These are phyloP conservation scores for Saturnispora dispora DNA, from an alignment of 805 yeast species.

Conservation along the genomic window DNA sequence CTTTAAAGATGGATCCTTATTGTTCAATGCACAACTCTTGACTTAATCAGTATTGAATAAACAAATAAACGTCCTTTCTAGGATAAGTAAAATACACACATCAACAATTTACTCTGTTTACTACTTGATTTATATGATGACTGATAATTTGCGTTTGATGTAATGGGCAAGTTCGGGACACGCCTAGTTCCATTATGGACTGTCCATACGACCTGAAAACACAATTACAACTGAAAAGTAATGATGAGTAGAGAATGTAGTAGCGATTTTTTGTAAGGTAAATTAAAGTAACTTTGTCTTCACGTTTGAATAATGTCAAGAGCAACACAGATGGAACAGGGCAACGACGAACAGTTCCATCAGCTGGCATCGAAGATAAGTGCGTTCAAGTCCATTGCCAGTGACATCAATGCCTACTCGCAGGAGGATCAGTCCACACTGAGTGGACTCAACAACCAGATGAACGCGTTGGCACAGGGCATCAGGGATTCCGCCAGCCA, in stretches of 20 bases:
- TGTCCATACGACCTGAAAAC: constrained; percentile 28
- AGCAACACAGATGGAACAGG: constrained; percentile 24
- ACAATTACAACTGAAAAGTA: constrained; percentile 17
- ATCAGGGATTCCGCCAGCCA: constrained; percentile 44
- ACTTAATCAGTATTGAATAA: neutral
- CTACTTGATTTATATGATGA: constrained; percentile 19
- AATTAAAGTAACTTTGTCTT: neutral
- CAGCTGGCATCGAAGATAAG: constrained; percentile 58
- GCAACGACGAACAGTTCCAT: constrained; percentile 58
- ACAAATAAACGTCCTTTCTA: no score
- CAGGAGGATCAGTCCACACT: constrained; percentile 39
- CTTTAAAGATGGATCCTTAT: neutral
- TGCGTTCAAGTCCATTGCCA: constrained; percentile 53
- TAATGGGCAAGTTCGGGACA: constrained; percentile 21
- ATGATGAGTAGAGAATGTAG: neutral
- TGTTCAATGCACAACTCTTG: neutral
- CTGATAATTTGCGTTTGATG: constrained; percentile 31
- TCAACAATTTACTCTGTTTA: no score
- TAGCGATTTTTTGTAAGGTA: neutral
- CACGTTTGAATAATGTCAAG: constrained; percentile 18
- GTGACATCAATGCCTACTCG: constrained; percentile 60
- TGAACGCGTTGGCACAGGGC: constrained; percentile 38
- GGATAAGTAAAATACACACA: neutral
- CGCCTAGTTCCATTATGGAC: constrained; percentile 27
- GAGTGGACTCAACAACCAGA: constrained; percentile 38